Evolutionary conservation across 2,329 filamentous ascomycete species (phyloP), one percentile per base, ranked within the genome.

Genomic region (Akanthomyces lecanii): DNA sequence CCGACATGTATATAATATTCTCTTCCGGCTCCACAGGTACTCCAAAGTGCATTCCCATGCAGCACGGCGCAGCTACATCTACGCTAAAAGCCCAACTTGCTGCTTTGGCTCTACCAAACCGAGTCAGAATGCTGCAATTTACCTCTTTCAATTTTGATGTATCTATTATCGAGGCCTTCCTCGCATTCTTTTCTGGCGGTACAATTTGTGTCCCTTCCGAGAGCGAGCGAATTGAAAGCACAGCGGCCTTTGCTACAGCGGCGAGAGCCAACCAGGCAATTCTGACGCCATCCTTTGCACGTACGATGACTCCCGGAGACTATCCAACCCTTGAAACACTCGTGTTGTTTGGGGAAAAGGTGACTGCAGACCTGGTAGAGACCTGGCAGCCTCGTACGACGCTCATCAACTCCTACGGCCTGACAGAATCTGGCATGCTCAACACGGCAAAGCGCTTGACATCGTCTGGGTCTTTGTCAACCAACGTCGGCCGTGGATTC

Each of bases 271-370:
- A 47, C n/a, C 25, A 25, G 2, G n/a, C 33, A 11, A 23, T 36
- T 18, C 10, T 59, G 5, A 48, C 40, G 8, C 42, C 55, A 12
- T 59, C 55, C 12, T 48, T 48, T 36, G 40, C 40, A 3, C 23
- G 55, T 4, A 48, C 30, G 1, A 28, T 59, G 40, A 8, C 3
- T 8, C 23, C 23, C 6, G 7, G 11, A 3, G n/a, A 38, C 18
- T 47, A 47, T 11, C 55, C 55, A 12, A 48, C 21, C 4, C 8
- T 59, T 5, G 18, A 33, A 38, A 36, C 16, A 11, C 21, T 59
- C 5, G 30, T 33, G 1, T 63, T 70, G 18, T 65, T 61, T 16
- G 67, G 68, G 40, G 68, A 69, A 30, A 63, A 66, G 10, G 47
- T 69, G 5, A 51, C 48, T 11, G 48, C 48, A 33, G 48, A 51